Evolutionary conservation across 495 filamentous ascomycete genomes (phyloP).

Genomic region (Corynascus novoguineensis): DNA sequence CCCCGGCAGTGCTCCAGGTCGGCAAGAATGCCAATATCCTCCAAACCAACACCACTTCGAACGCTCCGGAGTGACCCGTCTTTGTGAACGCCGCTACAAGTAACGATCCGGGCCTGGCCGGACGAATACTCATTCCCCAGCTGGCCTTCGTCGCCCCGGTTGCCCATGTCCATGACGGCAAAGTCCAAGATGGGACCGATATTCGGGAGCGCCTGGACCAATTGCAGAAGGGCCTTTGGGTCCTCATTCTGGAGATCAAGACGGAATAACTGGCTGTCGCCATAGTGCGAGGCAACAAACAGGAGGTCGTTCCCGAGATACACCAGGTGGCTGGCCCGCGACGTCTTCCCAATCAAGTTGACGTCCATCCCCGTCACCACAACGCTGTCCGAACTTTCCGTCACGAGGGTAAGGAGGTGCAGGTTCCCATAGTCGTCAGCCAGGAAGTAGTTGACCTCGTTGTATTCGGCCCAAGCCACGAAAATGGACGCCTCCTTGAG

Average conservation of each 20-base stretch:
- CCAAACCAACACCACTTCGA: slow-evolving; percentile 87
- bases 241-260: slow-evolving; percentile 39
- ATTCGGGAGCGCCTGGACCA: slow-evolving; percentile 75
- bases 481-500: slow-evolving; percentile 74
- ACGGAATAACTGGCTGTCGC: slow-evolving; percentile 79
- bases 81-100: slow-evolving; percentile 80
- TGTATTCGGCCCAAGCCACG: slow-evolving; percentile 79
- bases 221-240: slow-evolving; percentile 45
- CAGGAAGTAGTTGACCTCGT: slow-evolving; percentile 73
- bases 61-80: slow-evolving; percentile 84
- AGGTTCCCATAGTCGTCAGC: slow-evolving; percentile 85
- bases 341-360: slow-evolving; percentile 61
- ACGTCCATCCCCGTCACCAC: slow-evolving; percentile 52
- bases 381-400: slow-evolving; percentile 48
- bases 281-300: slow-evolving; percentile 88
- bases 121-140: slow-evolving; percentile 84
- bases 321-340: slow-evolving; percentile 68
- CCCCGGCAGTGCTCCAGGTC: slow-evolving; percentile 72
- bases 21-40: slow-evolving; percentile 76
- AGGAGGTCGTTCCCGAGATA: slow-evolving; percentile 69
- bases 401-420: slow-evolving; percentile 65
- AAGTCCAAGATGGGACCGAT: slow-evolving; percentile 92
- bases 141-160: slow-evolving; percentile 62
- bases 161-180: slow-evolving; percentile 90
- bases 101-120: slow-evolving; percentile 89